Base-by-base conservation (phyloP, 164 flowering plant species). In the Platanus orientalis region DNA sequence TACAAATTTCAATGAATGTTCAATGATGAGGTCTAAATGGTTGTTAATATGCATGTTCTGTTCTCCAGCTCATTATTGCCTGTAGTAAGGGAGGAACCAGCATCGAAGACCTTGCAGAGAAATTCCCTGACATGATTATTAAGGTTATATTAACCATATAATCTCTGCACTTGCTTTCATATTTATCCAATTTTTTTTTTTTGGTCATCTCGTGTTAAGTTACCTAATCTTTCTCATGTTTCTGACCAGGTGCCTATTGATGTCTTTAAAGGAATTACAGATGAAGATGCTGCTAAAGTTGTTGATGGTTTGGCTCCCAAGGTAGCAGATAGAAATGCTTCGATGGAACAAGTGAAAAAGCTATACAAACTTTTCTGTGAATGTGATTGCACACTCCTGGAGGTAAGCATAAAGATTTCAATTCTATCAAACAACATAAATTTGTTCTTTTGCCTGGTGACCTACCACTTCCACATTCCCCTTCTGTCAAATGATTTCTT, bases 81-180 rank as follows among this genome's bases (percentile, higher is more conserved):
- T 94, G 99, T 66, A 74, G 74, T 28, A 86, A 94, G 73, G 99
- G 99, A 57, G 99, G 99, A 69, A 94, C 97, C 63, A 94, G 99
- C 79, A 94, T 94, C 66, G 99, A 94, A 79, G 99, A 94, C 75
- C 96, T 94, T 73, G 99, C 97, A 2, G 99, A 94, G 77, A 89
- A 94, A 75, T 92, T 74, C 55, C 99, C 99, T 36, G 96, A 94
- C 69, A 84, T 86, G 96, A 94, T 94, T 64, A 71, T 94, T 55
- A 94, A 94, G 96, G 99, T 91, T 57, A 51, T 54, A 27, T 53
- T n/a, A n/a, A n/a, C 28, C 51, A 26, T 47, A 29, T 28, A 4
- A 34, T 57, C 54, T 34, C 30, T 12, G 27, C 45, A 47, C 2
- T 48, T 36, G 23, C 42, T 65, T 17, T 28, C 40, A 58, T 66